Evolutionary conservation across 768 basidiomycete species (phyloP).

Genomic region (Pluteus cervinus): DNA sequence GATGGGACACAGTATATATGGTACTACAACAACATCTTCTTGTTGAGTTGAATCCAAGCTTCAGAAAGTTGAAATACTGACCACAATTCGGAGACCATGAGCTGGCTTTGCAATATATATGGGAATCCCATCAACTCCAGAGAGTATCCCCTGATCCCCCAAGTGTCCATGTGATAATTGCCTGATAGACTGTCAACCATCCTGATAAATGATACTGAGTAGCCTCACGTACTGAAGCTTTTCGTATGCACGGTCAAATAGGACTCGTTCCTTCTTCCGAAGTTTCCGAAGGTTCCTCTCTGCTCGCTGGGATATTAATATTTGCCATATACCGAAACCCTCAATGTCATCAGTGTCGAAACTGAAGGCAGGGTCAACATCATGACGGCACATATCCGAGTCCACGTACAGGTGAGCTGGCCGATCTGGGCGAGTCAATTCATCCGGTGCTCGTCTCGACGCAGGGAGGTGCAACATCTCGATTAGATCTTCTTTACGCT

Average conservation of each 20-base stretch:
- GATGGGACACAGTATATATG: conserved; percentile 42
- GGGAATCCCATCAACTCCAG: conserved; percentile 46
- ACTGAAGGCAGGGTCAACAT: too few species aligned
- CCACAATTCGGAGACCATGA: conserved; percentile 42
- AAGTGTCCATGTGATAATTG: conserved; percentile 68
- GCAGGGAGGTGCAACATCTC: too few species aligned
- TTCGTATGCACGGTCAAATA: conserved; percentile 61
- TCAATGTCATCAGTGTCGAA: conserved; percentile 53
- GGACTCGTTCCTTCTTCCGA: conserved; percentile 33
- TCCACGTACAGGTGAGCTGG: too few species aligned
- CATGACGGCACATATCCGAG: too few species aligned
- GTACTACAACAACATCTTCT: conserved; percentile 26
- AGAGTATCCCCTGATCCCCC: conserved; percentile 65
- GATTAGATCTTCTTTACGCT: too few species aligned
- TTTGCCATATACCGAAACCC: conserved; percentile 60
- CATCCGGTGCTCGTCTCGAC: too few species aligned
- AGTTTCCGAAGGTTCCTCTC: conserved; percentile 42
- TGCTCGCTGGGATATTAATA: conserved; percentile 48
- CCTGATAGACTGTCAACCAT: conserved; percentile 24
- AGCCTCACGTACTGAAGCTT: conserved; percentile 53
- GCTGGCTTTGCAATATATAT: conserved; percentile 70
- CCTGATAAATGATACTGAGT: neutral
- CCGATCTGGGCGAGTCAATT: too few species aligned
- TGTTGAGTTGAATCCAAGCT: neutral
- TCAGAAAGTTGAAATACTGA: conserved; percentile 18